Conservation (phyloP, 2,329 filamentous ascomycete species). For the Botrytis pseudocinerea region DNA sequence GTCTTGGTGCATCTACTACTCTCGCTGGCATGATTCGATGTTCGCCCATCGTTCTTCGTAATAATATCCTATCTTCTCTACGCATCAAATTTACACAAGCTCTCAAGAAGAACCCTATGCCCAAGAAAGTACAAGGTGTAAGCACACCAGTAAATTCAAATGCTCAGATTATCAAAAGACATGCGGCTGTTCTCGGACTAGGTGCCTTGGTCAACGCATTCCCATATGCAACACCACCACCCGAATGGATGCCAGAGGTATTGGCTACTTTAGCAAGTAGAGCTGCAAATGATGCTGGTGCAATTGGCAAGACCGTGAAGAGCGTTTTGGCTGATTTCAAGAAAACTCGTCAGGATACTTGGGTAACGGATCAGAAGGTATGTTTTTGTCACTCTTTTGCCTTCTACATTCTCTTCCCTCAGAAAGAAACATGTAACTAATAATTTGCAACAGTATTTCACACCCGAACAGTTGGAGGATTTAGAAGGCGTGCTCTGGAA, state of each 20-base stretch:
- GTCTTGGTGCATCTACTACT: conserved; percentile 87
- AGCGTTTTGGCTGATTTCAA: conserved; percentile 94
- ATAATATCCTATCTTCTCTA: conserved; percentile 72
- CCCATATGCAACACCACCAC: conserved; percentile 91
- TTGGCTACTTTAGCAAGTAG: conserved; percentile 80
- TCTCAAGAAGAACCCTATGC: conserved; percentile 82
- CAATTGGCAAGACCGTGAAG: conserved; percentile 96
- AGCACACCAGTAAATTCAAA: conserved; percentile 71
- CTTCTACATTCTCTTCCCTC: not conserved
- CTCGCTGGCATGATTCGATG: conserved; percentile 97
- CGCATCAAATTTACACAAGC: conserved; percentile 77
- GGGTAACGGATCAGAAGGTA: conserved; percentile 97
- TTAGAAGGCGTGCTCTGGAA: conserved; percentile 97
- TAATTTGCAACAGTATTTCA: conserved; percentile 64
- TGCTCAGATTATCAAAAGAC: conserved; percentile 75
- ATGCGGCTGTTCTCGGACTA: conserved; percentile 88
- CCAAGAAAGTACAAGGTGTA: conserved; percentile 68
- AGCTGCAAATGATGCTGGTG: conserved; percentile 84
- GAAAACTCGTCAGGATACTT: conserved; percentile 98
- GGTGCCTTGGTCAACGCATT: conserved; percentile 93
- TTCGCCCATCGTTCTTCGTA: conserved; percentile 78
- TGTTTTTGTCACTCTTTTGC: conserved; percentile 40
- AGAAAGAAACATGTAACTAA: not conserved
- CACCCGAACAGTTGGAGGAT: conserved; percentile 89
- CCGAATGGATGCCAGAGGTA: conserved; percentile 90